These are phyloP conservation scores for Rhizopogon hawkerae DNA, from an alignment of 1,284 basidiomycete genomes.

Conservation along the genomic window DNA sequence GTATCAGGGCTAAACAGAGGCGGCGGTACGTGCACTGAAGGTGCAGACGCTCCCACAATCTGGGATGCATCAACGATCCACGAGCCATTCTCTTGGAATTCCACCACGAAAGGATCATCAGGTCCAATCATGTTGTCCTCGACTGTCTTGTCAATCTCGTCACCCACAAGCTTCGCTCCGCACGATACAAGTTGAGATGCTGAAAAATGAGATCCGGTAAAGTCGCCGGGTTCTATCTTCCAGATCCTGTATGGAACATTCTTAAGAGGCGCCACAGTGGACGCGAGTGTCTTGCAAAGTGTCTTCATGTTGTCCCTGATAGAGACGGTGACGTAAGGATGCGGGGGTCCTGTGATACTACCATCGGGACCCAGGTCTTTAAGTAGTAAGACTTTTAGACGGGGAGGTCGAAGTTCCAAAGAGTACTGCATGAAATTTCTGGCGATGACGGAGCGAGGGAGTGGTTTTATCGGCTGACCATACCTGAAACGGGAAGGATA, in stretches of 20 bases:
- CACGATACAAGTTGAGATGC: slow-evolving; percentile 30
- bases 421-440: slow-evolving; percentile 45
- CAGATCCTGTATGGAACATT: slow-evolving; percentile 48
- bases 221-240: slow-evolving; percentile 40
- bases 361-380: slow-evolving; percentile 21
- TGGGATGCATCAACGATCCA: slow-evolving; percentile 39
- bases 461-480: slow-evolving; percentile 44
- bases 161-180: slow-evolving; percentile 31
- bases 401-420: slow-evolving; percentile 77
- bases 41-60: slow-evolving; percentile 3
- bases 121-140: slow-evolving; percentile 52
- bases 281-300: slow-evolving; percentile 35
- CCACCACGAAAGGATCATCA: slow-evolving; percentile 59
- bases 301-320: slow-evolving; percentile 38
- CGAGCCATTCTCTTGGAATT: slow-evolving; percentile 44
- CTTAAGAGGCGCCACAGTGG: slow-evolving; percentile 25
- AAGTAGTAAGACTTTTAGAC: slow-evolving; percentile 53
- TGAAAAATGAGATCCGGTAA: slow-evolving; percentile 32
- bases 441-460: slow-evolving; percentile 62
- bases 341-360: slow-evolving; percentile 18
- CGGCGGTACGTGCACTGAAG: slow-evolving; percentile 23
- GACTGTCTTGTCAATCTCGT: slow-evolving; percentile 36
- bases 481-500: slow-evolving; percentile 45
- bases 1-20: slow-evolving; percentile 48
- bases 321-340: slow-evolving; percentile 39